Evolutionary conservation across 2,329 filamentous ascomycete species (phyloP).

Genomic region (Penicillium psychrosexuale): DNA sequence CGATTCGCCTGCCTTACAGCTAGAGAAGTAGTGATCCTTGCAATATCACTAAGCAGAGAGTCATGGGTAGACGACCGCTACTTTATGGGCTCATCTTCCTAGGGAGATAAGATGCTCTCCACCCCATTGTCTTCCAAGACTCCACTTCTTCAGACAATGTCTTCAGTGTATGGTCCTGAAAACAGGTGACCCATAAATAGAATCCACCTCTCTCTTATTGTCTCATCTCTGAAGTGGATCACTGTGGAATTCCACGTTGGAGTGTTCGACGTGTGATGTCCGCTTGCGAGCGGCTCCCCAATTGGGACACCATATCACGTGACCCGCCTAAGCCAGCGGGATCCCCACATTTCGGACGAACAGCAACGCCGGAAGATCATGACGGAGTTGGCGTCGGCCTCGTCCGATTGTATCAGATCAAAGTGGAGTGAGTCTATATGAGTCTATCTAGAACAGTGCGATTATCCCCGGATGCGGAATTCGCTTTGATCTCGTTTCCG

Average conservation of each 20-base stretch:
- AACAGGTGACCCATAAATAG: neutral
- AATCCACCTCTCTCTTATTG: neutral
- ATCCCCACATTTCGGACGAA: neutral
- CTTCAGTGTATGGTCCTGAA: neutral
- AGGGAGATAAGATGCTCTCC: neutral
- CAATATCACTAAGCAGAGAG: neutral
- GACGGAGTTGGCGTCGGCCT: neutral
- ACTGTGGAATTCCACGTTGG: constrained; percentile 9
- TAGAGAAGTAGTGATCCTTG: too few species aligned
- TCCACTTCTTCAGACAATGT: neutral
- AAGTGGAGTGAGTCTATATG: constrained; percentile 5
- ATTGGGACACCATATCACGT: constrained; percentile 12
- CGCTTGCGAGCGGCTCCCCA: constrained; percentile 16
- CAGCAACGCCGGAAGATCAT: neutral
- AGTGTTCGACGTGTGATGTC: neutral
- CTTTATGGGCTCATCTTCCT: neutral
- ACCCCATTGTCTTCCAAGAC: constrained; percentile 3
- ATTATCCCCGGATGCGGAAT: constrained; percentile 26
- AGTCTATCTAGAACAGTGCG: constrained; percentile 7
- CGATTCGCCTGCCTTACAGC: neutral
- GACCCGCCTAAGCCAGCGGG: neutral
- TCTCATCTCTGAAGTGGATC: neutral
- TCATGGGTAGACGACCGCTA: rapidly evolving
- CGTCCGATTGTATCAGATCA: neutral
- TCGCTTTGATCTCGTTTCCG: constrained; percentile 2